phyloP scores from a whole-genome alignment of 805 yeast species.

The Candida patagonica region DNA sequence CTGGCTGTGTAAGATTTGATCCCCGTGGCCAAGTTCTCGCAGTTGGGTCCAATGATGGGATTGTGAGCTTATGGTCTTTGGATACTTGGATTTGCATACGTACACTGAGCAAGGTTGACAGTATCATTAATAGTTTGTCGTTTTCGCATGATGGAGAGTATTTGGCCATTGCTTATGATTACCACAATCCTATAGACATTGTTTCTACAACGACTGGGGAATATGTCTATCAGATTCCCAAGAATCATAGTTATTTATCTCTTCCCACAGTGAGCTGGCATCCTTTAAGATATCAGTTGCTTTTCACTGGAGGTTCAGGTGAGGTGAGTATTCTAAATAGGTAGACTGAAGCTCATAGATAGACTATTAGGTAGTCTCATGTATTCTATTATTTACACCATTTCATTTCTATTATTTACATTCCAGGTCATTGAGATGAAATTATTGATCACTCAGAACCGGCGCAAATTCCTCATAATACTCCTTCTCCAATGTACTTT shows the following conservation, averaged over 20 bases:
- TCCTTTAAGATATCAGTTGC: slow-evolving; percentile 23
- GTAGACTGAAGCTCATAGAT: too few species aligned
- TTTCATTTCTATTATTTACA: not conserved
- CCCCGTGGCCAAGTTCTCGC: slow-evolving; percentile 43
- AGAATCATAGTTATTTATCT: slow-evolving; percentile 16
- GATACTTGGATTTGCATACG: slow-evolving; percentile 31
- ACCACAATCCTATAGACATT: slow-evolving; percentile 33
- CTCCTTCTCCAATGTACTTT: slow-evolving; percentile 38
- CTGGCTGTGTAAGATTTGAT: slow-evolving; percentile 39
- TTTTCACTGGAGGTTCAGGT: slow-evolving; percentile 23
- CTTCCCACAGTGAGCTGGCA: slow-evolving; percentile 27
- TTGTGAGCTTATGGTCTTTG: slow-evolving; percentile 42
- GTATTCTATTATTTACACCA: too few species aligned
- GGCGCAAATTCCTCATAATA: slow-evolving; percentile 46
- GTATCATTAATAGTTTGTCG: slow-evolving; percentile 34
- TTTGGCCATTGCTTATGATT: slow-evolving; percentile 38
- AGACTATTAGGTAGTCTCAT: too few species aligned
- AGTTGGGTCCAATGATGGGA: slow-evolving; percentile 51
- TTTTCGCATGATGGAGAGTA: slow-evolving; percentile 38
- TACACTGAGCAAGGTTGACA: slow-evolving; percentile 30
- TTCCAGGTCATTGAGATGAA: not conserved
- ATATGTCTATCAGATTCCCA: slow-evolving; percentile 14
- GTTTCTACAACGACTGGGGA: slow-evolving; percentile 28
- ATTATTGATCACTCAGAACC: slow-evolving; percentile 12
- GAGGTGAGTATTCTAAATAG: slow-evolving; percentile 13